Percentiles rank a stretch among this genome's conserved stretches.
Evolutionary conservation across 2,329 filamentous ascomycete species (phyloP).

Genomic region (Penicillium janthinellum): DNA sequence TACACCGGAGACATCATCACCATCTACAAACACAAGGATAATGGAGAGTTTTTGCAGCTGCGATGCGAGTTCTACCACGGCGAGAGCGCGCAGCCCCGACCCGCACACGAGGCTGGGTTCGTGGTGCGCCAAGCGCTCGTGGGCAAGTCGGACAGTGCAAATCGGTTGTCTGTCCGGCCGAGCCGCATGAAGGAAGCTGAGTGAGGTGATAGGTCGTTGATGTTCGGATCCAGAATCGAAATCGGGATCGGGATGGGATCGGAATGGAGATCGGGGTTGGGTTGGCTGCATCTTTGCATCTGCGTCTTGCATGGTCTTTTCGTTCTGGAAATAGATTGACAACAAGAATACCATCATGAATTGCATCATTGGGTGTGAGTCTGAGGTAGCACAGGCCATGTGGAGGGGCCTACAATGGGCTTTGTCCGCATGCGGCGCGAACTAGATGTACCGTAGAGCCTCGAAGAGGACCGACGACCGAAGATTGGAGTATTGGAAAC

Average conservation of each 20-base stretch:
- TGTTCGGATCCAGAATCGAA: neutral
- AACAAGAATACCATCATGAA: constrained; percentile 5
- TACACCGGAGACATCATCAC: constrained; percentile 76
- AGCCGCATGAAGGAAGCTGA: constrained; percentile 16
- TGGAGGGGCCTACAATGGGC: constrained; percentile 7
- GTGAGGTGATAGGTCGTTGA: constrained; percentile 11
- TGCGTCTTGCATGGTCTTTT: constrained; percentile 8
- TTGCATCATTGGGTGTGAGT: constrained; percentile 17
- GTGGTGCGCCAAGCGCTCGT: constrained; percentile 42
- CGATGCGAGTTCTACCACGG: constrained; percentile 51
- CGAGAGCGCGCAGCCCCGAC: constrained; percentile 46
- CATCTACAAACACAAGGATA: constrained; percentile 60
- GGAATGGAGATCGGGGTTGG: neutral
- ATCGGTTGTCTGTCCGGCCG: constrained; percentile 27
- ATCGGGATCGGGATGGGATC: neutral
- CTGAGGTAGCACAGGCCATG: constrained; percentile 12
- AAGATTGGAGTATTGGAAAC: too few relatives aligned
- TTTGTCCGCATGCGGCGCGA: constrained; percentile 24
- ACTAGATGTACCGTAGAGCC: neutral
- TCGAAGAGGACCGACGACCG: neutral
- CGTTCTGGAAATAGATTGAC: constrained; percentile 21
- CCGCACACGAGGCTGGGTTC: constrained; percentile 45
- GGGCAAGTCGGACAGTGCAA: constrained; percentile 30
- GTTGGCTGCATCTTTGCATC: neutral
- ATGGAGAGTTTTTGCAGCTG: constrained; percentile 43